Conservation (phyloP, 148 eudicot genomes). For the Bassia scoparia region DNA sequence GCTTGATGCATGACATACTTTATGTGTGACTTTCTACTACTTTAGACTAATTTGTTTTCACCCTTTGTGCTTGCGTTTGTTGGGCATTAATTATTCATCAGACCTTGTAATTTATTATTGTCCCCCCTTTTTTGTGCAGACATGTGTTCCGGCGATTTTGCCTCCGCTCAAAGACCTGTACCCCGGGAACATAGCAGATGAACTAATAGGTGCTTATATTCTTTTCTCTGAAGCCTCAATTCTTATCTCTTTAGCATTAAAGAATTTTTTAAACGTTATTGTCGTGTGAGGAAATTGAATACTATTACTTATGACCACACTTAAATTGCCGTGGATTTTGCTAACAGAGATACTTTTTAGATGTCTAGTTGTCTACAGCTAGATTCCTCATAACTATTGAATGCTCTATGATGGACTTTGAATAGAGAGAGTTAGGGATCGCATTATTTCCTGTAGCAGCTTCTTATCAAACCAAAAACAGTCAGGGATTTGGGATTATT, state of each 20-base stretch:
- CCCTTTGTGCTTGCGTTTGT: conserved; percentile 1
- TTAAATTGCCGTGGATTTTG: no score
- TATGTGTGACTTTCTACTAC: neutral
- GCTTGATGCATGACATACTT: neutral
- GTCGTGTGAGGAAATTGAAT: neutral
- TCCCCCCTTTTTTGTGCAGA: conserved; percentile 49
- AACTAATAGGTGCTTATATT: conserved; percentile 59
- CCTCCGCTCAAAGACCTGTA: conserved; percentile 90
- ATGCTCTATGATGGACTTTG: no score
- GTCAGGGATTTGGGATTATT: no score
- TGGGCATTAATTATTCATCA: neutral
- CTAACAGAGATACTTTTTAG: no score
- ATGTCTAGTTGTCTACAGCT: no score
- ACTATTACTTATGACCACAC: neutral
- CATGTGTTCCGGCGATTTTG: conserved; percentile 76
- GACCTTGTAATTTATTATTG: conserved; percentile 8
- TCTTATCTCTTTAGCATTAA: neutral
- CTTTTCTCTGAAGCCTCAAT: conserved; percentile 9
- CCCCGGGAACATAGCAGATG: conserved; percentile 78
- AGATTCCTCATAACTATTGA: no score
- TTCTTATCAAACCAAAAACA: neutral
- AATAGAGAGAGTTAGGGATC: no score
- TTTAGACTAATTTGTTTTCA: neutral
- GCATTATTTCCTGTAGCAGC: neutral
- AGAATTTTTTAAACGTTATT: conserved; percentile 6